phyloP scores from a whole-genome alignment of 208 protist species.

The Leishmania major region DNA sequence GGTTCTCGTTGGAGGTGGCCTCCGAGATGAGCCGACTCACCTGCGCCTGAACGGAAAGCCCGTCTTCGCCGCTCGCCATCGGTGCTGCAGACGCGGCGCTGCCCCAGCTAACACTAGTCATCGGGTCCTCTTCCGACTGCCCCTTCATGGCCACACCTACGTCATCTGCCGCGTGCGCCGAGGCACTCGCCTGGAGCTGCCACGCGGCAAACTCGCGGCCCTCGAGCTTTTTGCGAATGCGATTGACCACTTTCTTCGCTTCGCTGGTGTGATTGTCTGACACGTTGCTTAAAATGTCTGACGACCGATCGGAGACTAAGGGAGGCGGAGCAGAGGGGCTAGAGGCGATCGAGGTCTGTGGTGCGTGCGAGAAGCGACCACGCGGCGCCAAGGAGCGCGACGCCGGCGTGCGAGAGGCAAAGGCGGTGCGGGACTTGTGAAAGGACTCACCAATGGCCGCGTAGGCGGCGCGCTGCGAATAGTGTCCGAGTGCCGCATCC shows the following conservation, averaged over 20 bases:
- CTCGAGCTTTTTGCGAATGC: conserved; percentile 98
- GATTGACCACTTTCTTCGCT: conserved; percentile 95
- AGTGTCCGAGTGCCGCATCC: conserved; percentile 16
- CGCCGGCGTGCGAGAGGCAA: conserved; percentile 27
- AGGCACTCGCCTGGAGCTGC: conserved; percentile 13
- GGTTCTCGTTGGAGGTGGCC: conserved; percentile 98
- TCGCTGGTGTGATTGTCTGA: conserved; percentile 85
- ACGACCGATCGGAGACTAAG: conserved; percentile 8
- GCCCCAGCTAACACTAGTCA: not conserved
- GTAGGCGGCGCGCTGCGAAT: conserved; percentile 39
- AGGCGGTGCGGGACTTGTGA: conserved; percentile 33
- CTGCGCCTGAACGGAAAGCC: conserved; percentile 82
- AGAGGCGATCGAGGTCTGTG: conserved; percentile 15
- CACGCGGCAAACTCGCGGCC: conserved; percentile 95
- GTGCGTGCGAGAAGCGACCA: conserved; percentile 22
- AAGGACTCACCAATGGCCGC: conserved; percentile 44
- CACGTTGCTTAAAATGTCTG: conserved; percentile 22
- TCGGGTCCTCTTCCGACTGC: conserved; percentile 3
- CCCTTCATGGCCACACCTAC: conserved; percentile 8
- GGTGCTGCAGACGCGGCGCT: conserved; percentile 4
- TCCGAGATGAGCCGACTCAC: conserved; percentile 95
- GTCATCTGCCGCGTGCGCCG: conserved; percentile 11
- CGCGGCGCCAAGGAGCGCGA: conserved; percentile 16
- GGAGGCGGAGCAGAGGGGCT: not conserved
- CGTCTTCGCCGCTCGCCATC: conserved; percentile 37